phyloP scores from a whole-genome alignment of 1,284 basidiomycete species.

The Puccinia novopanici region DNA sequence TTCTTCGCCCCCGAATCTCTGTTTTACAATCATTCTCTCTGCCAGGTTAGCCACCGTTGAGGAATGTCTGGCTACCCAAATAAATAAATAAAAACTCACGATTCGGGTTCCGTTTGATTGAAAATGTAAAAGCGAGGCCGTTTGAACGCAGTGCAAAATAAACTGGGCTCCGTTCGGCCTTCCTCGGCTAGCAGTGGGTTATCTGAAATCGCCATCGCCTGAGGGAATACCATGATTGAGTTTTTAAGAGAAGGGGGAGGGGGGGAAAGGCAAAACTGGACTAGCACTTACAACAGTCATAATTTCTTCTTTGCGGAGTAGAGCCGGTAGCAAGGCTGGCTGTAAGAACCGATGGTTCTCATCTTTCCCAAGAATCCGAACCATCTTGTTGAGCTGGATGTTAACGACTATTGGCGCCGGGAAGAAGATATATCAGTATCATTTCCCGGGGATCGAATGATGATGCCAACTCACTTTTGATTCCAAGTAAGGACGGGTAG shows the following conservation, averaged over 20 bases:
- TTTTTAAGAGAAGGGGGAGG: slow-evolving; percentile 12
- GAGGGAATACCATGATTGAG: slow-evolving; percentile 24
- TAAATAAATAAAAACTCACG: slow-evolving; percentile 62
- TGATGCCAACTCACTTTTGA: slow-evolving; percentile 71
- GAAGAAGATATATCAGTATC: neutral
- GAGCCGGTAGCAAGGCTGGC: slow-evolving; percentile 85
- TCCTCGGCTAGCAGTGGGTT: slow-evolving; percentile 90
- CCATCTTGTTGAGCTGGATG: slow-evolving; percentile 88
- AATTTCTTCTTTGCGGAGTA: slow-evolving; percentile 79
- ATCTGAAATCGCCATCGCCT: slow-evolving; percentile 91
- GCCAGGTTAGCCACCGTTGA: neutral
- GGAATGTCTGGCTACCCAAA: neutral
- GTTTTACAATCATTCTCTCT: neutral
- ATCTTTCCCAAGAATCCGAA: slow-evolving; percentile 85
- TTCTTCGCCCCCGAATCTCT: slow-evolving; percentile 70
- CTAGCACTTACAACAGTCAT: slow-evolving; percentile 71
- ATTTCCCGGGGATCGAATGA: neutral
- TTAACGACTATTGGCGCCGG: slow-evolving; percentile 74
- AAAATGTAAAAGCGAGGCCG: slow-evolving; percentile 96
- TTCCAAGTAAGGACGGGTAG: slow-evolving; percentile 88
- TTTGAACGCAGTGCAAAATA: slow-evolving; percentile 91
- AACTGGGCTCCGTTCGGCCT: slow-evolving; percentile 79
- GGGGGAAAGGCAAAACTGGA: slow-evolving; percentile 14
- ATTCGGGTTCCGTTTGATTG: slow-evolving; percentile 83
- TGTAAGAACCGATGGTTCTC: slow-evolving; percentile 90